These are phyloP conservation scores for Insectozyma bohioensis DNA, from an alignment of 1,139 yeast species.

Conservation along the genomic window DNA sequence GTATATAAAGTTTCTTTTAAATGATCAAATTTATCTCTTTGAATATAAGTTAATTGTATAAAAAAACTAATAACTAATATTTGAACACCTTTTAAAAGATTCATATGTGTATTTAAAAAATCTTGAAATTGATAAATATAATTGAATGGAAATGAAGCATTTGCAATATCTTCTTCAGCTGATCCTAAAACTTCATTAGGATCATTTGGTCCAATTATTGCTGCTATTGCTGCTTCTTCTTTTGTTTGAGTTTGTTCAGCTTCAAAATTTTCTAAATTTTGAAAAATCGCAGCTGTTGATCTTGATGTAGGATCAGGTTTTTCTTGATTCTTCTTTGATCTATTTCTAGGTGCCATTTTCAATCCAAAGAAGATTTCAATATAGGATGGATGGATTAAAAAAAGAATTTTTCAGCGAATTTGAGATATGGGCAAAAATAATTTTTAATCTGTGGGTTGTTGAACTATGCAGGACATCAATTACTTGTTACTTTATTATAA, in stretches of 20 bases:
- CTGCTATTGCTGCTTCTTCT: constrained; percentile 6
- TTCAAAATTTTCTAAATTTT: constrained; percentile 14
- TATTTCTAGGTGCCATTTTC: constrained; percentile 6
- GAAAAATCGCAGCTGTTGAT: constrained; percentile 25
- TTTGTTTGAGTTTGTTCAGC: not conserved
- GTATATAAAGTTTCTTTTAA: constrained; percentile 22
- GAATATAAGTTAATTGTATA: constrained; percentile 30
- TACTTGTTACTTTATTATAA: too few relatives aligned
- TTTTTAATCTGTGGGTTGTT: too few relatives aligned
- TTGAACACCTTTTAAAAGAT: constrained; percentile 33
- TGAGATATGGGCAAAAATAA: too few relatives aligned
- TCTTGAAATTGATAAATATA: constrained; percentile 37
- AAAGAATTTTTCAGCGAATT: too few relatives aligned
- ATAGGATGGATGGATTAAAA: too few relatives aligned
- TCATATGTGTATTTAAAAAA: constrained; percentile 37
- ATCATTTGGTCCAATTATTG: constrained; percentile 3
- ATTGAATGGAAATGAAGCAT: constrained; percentile 27
- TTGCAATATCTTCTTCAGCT: constrained; percentile 19
- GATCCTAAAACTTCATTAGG: constrained; percentile 6
- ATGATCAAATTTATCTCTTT: constrained; percentile 16
- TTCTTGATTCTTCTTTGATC: constrained; percentile 4
- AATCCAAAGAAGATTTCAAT: too few relatives aligned
- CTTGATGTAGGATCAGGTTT: constrained; percentile 10
- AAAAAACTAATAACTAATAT: constrained; percentile 30
- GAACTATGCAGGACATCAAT: too few relatives aligned